Base-by-base conservation (phyloP, 345 rosid genomes). In the Murraya koenigii region DNA sequence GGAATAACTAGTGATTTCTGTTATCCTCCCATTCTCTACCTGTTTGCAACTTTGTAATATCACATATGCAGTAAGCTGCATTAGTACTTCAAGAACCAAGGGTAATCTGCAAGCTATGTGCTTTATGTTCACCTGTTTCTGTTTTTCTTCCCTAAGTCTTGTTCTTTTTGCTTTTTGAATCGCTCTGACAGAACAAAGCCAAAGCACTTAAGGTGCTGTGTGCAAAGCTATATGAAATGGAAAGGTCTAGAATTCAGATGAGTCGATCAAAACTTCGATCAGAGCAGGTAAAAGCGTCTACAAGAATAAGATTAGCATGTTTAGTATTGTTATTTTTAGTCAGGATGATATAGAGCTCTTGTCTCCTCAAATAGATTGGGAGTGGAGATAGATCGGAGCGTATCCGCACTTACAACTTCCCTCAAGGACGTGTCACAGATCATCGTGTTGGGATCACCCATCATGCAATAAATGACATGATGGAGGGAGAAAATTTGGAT, bases 331-430 rank as follows among this genome's bases (percentile, higher is more conserved):
- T 55, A 19, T 38, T 66, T 63, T 17, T 1, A 26, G 3, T 52
- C 49, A 8, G 74, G 72, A 74, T 77, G 32, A 69, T 62, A 58
- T 60, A 58, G 32, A 69, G 63, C 59, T 63, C 64, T 47, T 74
- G 49, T 80, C 33, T 17, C 74, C 68, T 73, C 75, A 26, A 84
- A 85, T 90, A 96, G 98, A 92, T 94, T 69, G 97, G 98, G 7
- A 94, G 92, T 28, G 97, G 97, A 71, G 98, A 96, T 78, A 85
- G 98, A 82, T 96, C 97, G 0, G 99, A 92, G 81, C 88, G 97
- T 1, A 94, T 96, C 61, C 90, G 94, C 55, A 96, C 98, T 62
- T 92, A 94, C 89, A 94, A 96, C 76, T 92, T 96, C 78, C 97
- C 99, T 70, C 97, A 94, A 82, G 98, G 97, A 69, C 89, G 94